Base-by-base conservation (phyloP, 2,329 filamentous ascomycete species). In the Dactylonectria macrodidyma region DNA sequence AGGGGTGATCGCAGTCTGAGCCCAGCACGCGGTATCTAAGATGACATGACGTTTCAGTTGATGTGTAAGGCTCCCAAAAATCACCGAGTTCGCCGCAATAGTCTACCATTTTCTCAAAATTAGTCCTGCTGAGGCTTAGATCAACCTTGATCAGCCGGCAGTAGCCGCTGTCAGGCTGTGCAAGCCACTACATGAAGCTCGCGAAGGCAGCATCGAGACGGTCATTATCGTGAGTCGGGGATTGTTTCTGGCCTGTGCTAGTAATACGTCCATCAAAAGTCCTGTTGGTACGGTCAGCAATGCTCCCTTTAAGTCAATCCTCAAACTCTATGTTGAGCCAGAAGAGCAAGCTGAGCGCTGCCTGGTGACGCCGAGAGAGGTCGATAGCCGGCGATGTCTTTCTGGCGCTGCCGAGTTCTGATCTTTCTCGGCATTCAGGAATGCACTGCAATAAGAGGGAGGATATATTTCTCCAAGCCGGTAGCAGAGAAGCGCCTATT, bases 381-480 rank as follows among this genome's bases (percentile, higher is more conserved):
- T 46, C 36, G 26, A 64, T 44, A 16, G 36, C 36, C 5, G 5
- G 34, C 34, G 2, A 12, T 36, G 34, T 36, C 34, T 36, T 36
- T 36, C 34, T 12, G 34, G 12, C 34, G 34, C 12, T 12, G 34
- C 34, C 54, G 34, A 57, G 5, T 36, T 9, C 34, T 44, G 9
- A 57, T 24, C 26, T 14, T 46, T 9, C 22, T 44, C 22, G 2
- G 24, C 33, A 24, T 10, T 24, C 34, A 34, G n/a, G 16, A 1
- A 44, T 44, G 33, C 26, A 26, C 9, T 36, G 12, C 34, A 36
- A 44, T 57, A 3, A 36, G 3, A 12, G 12, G 16, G 54, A 34
- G 33, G 41, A 34, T 11, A 57, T 34, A 41, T 19, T 57, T 57
- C 54, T 46, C 54, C 54, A 57, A 19, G 19, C 19, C 19, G 19